Evolutionary conservation across 2,329 filamentous ascomycete genomes (phyloP).

Genomic region (Didymella exigua): DNA sequence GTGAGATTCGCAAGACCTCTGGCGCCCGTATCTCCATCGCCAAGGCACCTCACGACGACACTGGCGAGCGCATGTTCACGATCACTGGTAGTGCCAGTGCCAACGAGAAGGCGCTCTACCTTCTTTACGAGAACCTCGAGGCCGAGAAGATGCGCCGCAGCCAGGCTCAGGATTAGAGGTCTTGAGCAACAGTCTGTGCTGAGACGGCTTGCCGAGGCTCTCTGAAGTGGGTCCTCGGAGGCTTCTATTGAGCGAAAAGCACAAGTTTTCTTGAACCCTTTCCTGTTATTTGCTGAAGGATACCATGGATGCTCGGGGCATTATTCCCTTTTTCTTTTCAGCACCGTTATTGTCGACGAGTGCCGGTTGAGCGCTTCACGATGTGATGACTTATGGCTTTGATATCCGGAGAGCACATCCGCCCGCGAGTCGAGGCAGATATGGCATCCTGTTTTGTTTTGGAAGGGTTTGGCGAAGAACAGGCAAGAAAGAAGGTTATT

Average conservation of each 20-base stretch:
- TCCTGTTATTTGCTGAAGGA: slow-evolving; percentile 40
- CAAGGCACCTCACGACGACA: slow-evolving; percentile 95
- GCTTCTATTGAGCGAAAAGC: slow-evolving; percentile 30
- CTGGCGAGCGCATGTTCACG: slow-evolving; percentile 99
- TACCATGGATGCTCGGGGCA: slow-evolving; percentile 39
- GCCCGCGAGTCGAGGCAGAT: slow-evolving; percentile 36
- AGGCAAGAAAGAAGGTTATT: slow-evolving; percentile 2
- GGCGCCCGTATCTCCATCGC: slow-evolving; percentile 97
- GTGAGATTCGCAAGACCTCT: slow-evolving; percentile 96
- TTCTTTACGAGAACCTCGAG: slow-evolving; percentile 98
- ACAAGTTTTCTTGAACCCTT: slow-evolving; percentile 39
- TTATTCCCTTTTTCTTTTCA: slow-evolving; percentile 38
- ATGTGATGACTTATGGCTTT: slow-evolving; percentile 52
- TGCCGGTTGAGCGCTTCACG: slow-evolving; percentile 50
- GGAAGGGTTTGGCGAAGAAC: slow-evolving; percentile 20
- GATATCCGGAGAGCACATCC: slow-evolving; percentile 46
- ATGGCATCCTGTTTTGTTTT: slow-evolving; percentile 34
- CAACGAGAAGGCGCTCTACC: slow-evolving; percentile 94
- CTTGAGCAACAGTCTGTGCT: slow-evolving; percentile 5
- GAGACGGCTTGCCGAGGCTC: slow-evolving; percentile 5
- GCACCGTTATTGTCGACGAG: slow-evolving; percentile 37
- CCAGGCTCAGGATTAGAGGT: slow-evolving; percentile 62
- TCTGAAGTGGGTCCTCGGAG: slow-evolving; percentile 3
- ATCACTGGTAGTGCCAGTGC: slow-evolving; percentile 94
- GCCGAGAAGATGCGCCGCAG: slow-evolving; percentile 98